Conservation (phyloP, 1,284 basidiomycete genomes). For the Ceratobasidium papillatum region DNA sequence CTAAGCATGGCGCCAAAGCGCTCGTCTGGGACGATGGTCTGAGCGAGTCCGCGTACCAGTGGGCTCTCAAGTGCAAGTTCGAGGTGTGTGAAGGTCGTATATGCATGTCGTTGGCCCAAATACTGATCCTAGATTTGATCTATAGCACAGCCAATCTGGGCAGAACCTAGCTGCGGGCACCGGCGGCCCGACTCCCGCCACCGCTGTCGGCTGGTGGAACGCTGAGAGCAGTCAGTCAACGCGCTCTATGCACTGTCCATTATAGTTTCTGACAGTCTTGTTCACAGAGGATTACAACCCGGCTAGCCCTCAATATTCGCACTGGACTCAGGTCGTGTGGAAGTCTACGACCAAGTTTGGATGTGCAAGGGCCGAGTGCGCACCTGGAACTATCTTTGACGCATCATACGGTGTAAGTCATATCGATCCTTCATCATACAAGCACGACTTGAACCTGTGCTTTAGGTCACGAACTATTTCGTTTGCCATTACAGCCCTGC, state of each 20-base stretch:
- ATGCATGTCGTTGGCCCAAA: too few relatives aligned
- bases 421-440: background rate
- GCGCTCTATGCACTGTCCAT: too few relatives aligned
- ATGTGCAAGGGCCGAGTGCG: conserved; percentile 60
- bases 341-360: conserved; percentile 62
- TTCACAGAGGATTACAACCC: conserved; percentile 50
- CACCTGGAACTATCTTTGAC: conserved; percentile 13
- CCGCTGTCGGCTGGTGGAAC: conserved; percentile 60
- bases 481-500: conserved; percentile 12
- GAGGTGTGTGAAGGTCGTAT: too few relatives aligned
- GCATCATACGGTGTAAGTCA: conserved; percentile 15
- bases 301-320: conserved; percentile 47
- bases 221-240: conserved; percentile 58
- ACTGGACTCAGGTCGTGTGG: conserved; percentile 69
- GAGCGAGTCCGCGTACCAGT: conserved; percentile 57
- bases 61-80: conserved; percentile 59
- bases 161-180: conserved; percentile 67
- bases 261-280: background rate
- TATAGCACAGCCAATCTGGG: conserved; percentile 57
- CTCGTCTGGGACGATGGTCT: conserved; percentile 60
- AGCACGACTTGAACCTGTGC: background rate
- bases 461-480: conserved; percentile 26
- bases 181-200: conserved; percentile 56
- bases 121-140: too few relatives aligned
- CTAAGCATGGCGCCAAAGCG: conserved; percentile 54